Base-by-base conservation (phyloP, 164 flowering plant species). In the Magnolia sinica region DNA sequence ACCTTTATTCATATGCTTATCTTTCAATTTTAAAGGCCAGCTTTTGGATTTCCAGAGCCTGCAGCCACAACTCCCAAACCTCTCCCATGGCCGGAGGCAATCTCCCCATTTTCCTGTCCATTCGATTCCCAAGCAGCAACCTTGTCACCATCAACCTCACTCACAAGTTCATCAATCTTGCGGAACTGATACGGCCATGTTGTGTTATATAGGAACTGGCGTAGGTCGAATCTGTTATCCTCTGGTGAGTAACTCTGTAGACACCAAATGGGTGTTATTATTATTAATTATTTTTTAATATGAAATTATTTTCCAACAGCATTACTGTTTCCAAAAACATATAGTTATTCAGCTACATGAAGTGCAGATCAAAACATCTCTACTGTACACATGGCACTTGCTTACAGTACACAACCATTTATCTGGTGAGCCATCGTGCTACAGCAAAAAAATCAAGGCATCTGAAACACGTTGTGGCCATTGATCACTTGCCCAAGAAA, bases 231-330 rank as follows among this genome's bases (percentile, higher is more conserved):
- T 78, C 99, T 84, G 68, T 95, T 95, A 82, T 95, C 99, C 80
- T 95, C 99, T 0, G 99, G 98, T 5, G 98, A 95, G 78, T 95
- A 95, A 79, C 98, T 93, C 99, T 93, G 96, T 88, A 84, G 59
- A 75, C 45, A 58, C 70, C 64, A 80, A 71, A 74, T 20, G 9
- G 20, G 63, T 64, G 50, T 22, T 29, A 69, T 14, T 69, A 5
- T 2, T 13, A 37, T 29, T 14, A 29, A 5, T 2, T 13, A 37
- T 29, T 69, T 69, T 14, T 29, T 9, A 69, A 31, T 18, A 31
- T 6, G 29, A 37, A 37, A 37, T 37, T 37, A 37, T 3, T 37
- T 37, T 37, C 45, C 7, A 5, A 5, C 0, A 7, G 45, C 45
- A 37, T 37, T 37, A 37, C 45, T 37, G 45, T 37, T 37, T 37